Conservation (phyloP, 2,329 filamentous ascomycete genomes). For the Cladosporium sp. region DNA sequence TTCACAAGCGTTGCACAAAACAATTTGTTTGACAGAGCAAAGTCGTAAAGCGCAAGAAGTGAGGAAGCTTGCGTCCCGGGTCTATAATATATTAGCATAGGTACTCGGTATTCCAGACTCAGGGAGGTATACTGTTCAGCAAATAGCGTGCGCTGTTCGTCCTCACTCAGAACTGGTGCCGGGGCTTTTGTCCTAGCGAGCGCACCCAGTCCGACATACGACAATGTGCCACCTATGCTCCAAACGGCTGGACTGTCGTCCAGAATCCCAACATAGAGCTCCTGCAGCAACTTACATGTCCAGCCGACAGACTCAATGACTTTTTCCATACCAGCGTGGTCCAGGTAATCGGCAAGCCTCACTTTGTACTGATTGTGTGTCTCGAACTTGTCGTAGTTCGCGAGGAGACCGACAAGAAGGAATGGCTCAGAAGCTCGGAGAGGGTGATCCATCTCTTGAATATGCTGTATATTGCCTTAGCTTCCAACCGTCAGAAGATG, state of each 20-base stretch:
- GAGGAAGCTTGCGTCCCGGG: conserved; percentile 78
- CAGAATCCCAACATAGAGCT: conserved; percentile 79
- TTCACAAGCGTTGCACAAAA: conserved; percentile 85
- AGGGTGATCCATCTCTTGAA: conserved; percentile 56
- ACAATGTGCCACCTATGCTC: conserved; percentile 77
- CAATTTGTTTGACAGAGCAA: conserved; percentile 89
- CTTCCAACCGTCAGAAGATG: neutral
- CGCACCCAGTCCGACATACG: conserved; percentile 78
- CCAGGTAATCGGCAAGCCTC: conserved; percentile 91
- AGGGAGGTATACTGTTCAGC: conserved; percentile 63
- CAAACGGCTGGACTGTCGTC: conserved; percentile 90
- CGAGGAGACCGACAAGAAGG: conserved; percentile 78
- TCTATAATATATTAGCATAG: conserved; percentile 47
- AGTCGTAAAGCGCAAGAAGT: conserved; percentile 86
- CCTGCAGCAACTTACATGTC: conserved; percentile 67
- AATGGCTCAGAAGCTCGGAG: conserved; percentile 68
- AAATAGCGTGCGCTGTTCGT: conserved; percentile 81
- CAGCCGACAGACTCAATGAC: conserved; percentile 75
- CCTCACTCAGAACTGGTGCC: conserved; percentile 64
- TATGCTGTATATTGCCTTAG: conserved; percentile 56
- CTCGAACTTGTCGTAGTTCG: conserved; percentile 99
- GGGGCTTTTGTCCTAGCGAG: conserved; percentile 65
- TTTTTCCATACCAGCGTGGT: conserved; percentile 80
- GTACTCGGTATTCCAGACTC: neutral
- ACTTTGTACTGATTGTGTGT: conserved; percentile 95